Base-by-base conservation (phyloP, 1,139 yeast genomes). In the Hyphopichia pseudoburtonii region DNA sequence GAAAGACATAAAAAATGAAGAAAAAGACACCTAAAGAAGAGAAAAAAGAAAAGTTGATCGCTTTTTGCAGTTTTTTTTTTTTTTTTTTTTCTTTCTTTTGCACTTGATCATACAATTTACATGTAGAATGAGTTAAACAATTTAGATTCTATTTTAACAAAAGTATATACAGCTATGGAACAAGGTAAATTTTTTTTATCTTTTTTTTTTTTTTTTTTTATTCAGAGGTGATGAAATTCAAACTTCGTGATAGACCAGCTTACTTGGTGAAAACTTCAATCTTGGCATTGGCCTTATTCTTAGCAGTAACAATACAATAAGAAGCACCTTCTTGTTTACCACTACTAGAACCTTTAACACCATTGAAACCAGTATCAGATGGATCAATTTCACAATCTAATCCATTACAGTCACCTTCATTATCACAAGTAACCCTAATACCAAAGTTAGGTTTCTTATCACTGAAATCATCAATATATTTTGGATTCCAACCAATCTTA, bases 401-500 rank as follows among this genome's bases (percentile, higher is more conserved):
- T n/a, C 95, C 95, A 44, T 69, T 70, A 62, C 96, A 88, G 50
- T 77, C 67, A 37, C 75, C 67, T 36, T 73, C 78, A 47, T 80
- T 79, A 43, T 80, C 84, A 64, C 96, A 88, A 15, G 79, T 77
- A 46, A 88, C 70, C 58, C 81, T 76, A 47, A 88, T 54, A 51
- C 96, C 96, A 50, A 78, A 88, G 31, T 56, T 57, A 34, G 96
- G 96, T 46, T 62, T 64, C 9, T 65, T 64, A 47, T 70, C 60
- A 41, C 66, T 63, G 65, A 80, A 84, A 36, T 68, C 73, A 48
- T 83, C 90, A 47, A 86, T 60, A 61, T 86, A 85, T 45, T 84
- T 77, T 16, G 96, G 96, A 62, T 88, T 88, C 94, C 95, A 87
- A 35, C 94, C 96, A 56, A 88, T 78, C 65, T 86, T 88, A 48